Evolutionary conservation across 768 basidiomycete genomes (phyloP).

Genomic region (Hericium erinaceus): DNA sequence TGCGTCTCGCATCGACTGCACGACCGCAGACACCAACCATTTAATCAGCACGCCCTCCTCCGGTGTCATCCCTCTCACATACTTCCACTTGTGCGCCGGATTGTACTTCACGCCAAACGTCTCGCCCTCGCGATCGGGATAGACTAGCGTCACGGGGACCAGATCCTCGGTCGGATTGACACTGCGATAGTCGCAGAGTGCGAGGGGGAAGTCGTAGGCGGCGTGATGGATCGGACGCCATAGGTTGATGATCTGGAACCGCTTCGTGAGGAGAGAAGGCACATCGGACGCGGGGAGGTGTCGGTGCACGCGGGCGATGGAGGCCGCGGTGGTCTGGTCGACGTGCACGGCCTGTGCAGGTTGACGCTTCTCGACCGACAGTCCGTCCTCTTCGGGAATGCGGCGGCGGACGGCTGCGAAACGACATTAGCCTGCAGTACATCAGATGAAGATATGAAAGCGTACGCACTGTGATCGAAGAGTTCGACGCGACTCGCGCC

Average conservation of each 20-base stretch:
- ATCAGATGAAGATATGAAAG: neutral
- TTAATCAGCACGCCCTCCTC: slow-evolving; percentile 42
- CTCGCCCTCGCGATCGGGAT: slow-evolving; percentile 35
- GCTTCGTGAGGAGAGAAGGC: slow-evolving; percentile 27
- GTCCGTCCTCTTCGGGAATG: slow-evolving; percentile 26
- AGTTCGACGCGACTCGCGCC: slow-evolving; percentile 50
- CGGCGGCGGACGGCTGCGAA: slow-evolving; percentile 34
- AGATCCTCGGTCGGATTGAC: slow-evolving; percentile 31
- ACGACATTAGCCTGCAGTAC: neutral
- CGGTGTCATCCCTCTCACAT: slow-evolving; percentile 31
- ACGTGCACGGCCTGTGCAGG: slow-evolving; percentile 34
- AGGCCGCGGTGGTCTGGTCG: slow-evolving; percentile 34
- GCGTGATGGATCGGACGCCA: slow-evolving; percentile 42
- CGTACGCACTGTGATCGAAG: slow-evolving; percentile 54
- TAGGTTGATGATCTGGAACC: slow-evolving; percentile 46
- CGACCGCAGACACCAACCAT: slow-evolving; percentile 23
- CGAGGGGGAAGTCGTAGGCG: slow-evolving; percentile 39
- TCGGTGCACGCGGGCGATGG: slow-evolving; percentile 31
- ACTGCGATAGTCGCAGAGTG: slow-evolving; percentile 37
- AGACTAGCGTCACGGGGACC: slow-evolving; percentile 27
- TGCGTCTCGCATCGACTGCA: neutral
- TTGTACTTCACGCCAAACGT: slow-evolving; percentile 30
- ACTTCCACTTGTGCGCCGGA: slow-evolving; percentile 35
- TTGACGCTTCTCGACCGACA: slow-evolving; percentile 31
- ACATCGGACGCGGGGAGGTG: slow-evolving; percentile 35